These are phyloP conservation scores for Hanseniaspora uvarum DNA, from an alignment of 1,139 yeast genomes.

Conservation along the genomic window DNA sequence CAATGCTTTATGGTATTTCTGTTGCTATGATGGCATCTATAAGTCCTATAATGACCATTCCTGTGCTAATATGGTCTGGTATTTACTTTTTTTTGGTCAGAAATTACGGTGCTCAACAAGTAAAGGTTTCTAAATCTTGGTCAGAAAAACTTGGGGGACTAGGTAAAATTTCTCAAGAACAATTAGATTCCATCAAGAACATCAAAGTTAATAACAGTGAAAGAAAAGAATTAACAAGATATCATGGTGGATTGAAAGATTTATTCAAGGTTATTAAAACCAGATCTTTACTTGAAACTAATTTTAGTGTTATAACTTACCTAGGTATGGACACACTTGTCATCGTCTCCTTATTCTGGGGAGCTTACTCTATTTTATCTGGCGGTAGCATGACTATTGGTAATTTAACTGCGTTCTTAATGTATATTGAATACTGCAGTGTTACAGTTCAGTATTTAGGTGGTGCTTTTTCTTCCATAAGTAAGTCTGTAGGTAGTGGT, in stretches of 20 bases:
- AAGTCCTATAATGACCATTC: conserved; percentile 14
- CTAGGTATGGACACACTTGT: conserved; percentile 74
- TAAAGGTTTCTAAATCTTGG: conserved; percentile 10
- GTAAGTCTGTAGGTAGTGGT: conserved; percentile 97
- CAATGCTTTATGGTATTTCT: conserved; percentile 72
- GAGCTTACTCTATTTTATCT: conserved; percentile 61
- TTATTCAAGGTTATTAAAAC: conserved; percentile 65
- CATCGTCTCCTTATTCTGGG: conserved; percentile 64
- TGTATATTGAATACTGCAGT: conserved; percentile 90
- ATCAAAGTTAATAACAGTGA: conserved; percentile 88
- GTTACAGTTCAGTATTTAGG: conserved; percentile 82
- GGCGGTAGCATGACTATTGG: conserved; percentile 69
- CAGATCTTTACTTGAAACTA: conserved; percentile 70
- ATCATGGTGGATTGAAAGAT: conserved; percentile 59
- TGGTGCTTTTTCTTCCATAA: conserved; percentile 79
- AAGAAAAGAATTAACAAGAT: conserved; percentile 48
- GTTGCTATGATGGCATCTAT: conserved; percentile 80
- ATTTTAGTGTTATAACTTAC: conserved; percentile 69
- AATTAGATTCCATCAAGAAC: conserved; percentile 73
- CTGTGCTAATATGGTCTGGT: conserved; percentile 15
- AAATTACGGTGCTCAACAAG: conserved; percentile 17
- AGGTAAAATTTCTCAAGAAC: conserved; percentile 86
- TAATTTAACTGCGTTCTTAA: conserved; percentile 81
- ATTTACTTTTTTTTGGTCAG: conserved; percentile 15
- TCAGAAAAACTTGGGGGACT: conserved; percentile 81